Percentiles rank a stretch among this genome's conserved stretches.
These are phyloP conservation scores for Fusarium sp. DNA, from an alignment of 2,329 filamentous ascomycete genomes.

Conservation along the genomic window DNA sequence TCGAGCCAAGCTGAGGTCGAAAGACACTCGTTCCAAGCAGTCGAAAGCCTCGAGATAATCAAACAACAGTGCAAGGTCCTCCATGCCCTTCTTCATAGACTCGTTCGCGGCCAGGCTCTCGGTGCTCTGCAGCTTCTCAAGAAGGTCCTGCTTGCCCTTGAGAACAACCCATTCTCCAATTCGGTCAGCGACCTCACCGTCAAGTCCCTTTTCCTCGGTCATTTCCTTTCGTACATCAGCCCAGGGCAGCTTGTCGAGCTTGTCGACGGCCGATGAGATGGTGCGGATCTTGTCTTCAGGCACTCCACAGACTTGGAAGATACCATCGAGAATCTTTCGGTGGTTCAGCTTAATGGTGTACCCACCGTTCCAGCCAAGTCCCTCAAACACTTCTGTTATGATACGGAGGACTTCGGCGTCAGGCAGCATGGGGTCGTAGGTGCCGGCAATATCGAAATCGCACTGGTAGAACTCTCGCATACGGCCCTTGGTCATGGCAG, in stretches of 20 bases:
- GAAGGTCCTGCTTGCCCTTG: conserved; percentile 80
- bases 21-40: conserved; percentile 80
- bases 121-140: conserved; percentile 77
- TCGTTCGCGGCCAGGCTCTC: conserved; percentile 77
- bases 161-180: conserved; percentile 87
- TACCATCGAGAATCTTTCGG: conserved; percentile 91
- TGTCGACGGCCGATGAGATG: conserved; percentile 94
- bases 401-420: conserved; percentile 92
- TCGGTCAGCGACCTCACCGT: conserved; percentile 81
- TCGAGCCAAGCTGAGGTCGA: conserved; percentile 90
- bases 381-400: conserved; percentile 86
- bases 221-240: conserved; percentile 91
- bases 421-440: conserved; percentile 90
- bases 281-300: conserved; percentile 87
- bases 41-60: conserved; percentile 84
- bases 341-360: conserved; percentile 96
- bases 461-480: conserved; percentile 98
- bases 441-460: conserved; percentile 94
- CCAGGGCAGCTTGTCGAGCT: conserved; percentile 94
- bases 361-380: conserved; percentile 77
- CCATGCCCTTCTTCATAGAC: conserved; percentile 82
- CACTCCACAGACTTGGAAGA: conserved; percentile 93
- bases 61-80: conserved; percentile 85
- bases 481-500: conserved; percentile 85
- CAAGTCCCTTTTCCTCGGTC: conserved; percentile 90